Evolutionary conservation across 306 rosid genomes (phyloP), one percentile per base, ranked within the genome.

Genomic region (Quercus cerris): DNA sequence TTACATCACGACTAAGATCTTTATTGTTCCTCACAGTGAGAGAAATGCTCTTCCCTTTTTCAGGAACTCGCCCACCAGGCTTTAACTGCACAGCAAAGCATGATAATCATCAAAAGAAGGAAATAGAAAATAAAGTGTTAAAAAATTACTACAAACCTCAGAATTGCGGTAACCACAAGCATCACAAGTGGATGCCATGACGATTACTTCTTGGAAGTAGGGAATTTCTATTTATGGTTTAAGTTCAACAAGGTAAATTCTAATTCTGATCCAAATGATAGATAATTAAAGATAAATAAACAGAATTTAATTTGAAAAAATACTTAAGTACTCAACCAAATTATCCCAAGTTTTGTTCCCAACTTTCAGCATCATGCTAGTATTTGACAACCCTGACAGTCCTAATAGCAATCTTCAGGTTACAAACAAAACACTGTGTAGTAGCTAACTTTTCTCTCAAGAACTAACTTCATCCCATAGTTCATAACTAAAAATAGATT

Each of bases 121-220:
- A 35, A 78, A 81, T n/a, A 79, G 41, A 83, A 33, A 78, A 77
- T 5, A 52, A 56, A 19, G 4, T 5, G 44, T 17, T 22, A 44
- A 73, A 70, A 82, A 83, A 86, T 71, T 71, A 72, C 58, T 70
- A 70, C 57, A 81, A 86, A 95, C 99, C 99, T 95, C 98, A 77
- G 99, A 95, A 89, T 84, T 95, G 80, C 99, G 98, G 84, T 95
- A 93, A 83, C 98, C 99, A 63, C 99, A 95, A 18, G 84, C 38
- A 64, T 95, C 99, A 83, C 98, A 95, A n/a, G 97, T 95, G 73
- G 98, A 88, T 70, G 99, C 99, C 98, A 95, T 95, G 75, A 93
- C 98, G 1, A 95, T 91, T 66, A 93, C 99, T 90, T 95, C 96
- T 86, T 93, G 94, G 83, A 95, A 95, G 80, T 95, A 95, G 28